A percentile compares a stretch with the other conserved stretches of the same genome.
phyloP scores from a whole-genome alignment of 179 eudicot species.

The Actinidia arguta region DNA sequence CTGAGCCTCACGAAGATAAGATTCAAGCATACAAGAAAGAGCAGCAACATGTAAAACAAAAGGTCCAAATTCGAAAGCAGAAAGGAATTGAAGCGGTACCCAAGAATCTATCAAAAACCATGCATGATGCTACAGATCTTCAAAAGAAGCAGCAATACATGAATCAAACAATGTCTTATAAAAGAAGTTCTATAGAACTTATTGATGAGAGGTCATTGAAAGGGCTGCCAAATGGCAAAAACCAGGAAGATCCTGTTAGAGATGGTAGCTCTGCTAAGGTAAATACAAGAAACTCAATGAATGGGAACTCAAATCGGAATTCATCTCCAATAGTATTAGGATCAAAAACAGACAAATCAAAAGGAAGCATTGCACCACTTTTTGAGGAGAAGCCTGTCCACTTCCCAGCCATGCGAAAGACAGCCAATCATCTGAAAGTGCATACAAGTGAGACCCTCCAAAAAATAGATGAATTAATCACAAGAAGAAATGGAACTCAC shows the following conservation, averaged over 20 bases:
- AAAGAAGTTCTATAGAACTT: conserved; percentile 25
- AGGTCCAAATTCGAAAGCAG: conserved; percentile 31
- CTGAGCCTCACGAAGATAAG: conserved; percentile 48
- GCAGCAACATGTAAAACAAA: conserved; percentile 31
- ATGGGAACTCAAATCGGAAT: conserved; percentile 24
- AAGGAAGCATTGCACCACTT: conserved; percentile 20
- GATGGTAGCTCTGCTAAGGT: conserved; percentile 18
- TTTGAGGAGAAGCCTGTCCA: conserved; percentile 31
- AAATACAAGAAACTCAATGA: conserved; percentile 21
- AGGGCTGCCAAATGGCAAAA: conserved; percentile 26
- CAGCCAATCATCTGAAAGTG: conserved; percentile 22
- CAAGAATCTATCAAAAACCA: conserved; percentile 25
- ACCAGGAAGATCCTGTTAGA: conserved; percentile 21
- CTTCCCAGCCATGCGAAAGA: conserved; percentile 27
- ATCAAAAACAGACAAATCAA: conserved; percentile 28
- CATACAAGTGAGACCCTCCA: conserved; percentile 28
- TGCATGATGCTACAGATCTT: conserved; percentile 26
- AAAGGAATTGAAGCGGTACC: conserved; percentile 26
- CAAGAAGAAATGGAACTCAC: conserved; percentile 29
- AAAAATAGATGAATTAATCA: conserved; percentile 49
- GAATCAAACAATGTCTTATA: conserved; percentile 21
- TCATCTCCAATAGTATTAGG: conserved; percentile 20
- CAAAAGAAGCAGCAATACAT: conserved; percentile 32
- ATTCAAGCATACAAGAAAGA: conserved; percentile 34
- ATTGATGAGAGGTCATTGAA: conserved; percentile 23